A percentile compares a stretch with the other conserved stretches of the same genome.
phyloP scores from a whole-genome alignment of 768 basidiomycete species.

The Tylopilus sp. region DNA sequence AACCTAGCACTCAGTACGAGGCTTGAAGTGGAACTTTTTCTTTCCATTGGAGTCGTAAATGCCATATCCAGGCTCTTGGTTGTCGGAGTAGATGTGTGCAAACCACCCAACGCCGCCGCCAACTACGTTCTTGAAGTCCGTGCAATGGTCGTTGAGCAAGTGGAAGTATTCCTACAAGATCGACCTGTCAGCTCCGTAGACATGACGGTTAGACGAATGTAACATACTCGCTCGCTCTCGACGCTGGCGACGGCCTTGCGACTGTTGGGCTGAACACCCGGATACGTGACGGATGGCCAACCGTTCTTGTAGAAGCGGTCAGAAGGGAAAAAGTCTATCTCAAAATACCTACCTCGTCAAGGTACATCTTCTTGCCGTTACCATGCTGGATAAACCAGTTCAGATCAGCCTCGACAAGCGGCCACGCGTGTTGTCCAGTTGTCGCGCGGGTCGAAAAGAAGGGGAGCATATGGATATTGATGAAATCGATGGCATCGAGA shows the following conservation, averaged over 20 bases:
- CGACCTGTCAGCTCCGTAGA: neutral
- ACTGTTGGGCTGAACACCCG: conserved; percentile 64
- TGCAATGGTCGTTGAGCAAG: conserved; percentile 64
- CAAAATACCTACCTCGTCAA: conserved; percentile 51
- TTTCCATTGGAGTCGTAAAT: conserved; percentile 49
- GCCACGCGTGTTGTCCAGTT: conserved; percentile 58
- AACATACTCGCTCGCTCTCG: conserved; percentile 55
- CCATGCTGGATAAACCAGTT: conserved; percentile 65
- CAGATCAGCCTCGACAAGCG: conserved; percentile 54
- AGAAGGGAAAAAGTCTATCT: neutral
- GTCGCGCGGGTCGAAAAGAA: conserved; percentile 45
- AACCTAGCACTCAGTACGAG: conserved; percentile 59
- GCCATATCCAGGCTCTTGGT: conserved; percentile 66
- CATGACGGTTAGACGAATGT: neutral
- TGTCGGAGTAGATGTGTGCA: conserved; percentile 73
- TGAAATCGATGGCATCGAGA: conserved; percentile 56
- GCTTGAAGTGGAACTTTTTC: conserved; percentile 61
- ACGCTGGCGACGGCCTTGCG: conserved; percentile 56
- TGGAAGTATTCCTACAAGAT: conserved; percentile 47
- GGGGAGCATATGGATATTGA: conserved; percentile 69
- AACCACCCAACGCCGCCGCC: conserved; percentile 79
- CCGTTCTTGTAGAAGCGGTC: conserved; percentile 51
- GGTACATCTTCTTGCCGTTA: conserved; percentile 69
- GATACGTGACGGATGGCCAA: conserved; percentile 67
- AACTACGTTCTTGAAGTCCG: conserved; percentile 52